phyloP scores from a whole-genome alignment of 805 yeast species.

The Kazachstania kunashirensis region DNA sequence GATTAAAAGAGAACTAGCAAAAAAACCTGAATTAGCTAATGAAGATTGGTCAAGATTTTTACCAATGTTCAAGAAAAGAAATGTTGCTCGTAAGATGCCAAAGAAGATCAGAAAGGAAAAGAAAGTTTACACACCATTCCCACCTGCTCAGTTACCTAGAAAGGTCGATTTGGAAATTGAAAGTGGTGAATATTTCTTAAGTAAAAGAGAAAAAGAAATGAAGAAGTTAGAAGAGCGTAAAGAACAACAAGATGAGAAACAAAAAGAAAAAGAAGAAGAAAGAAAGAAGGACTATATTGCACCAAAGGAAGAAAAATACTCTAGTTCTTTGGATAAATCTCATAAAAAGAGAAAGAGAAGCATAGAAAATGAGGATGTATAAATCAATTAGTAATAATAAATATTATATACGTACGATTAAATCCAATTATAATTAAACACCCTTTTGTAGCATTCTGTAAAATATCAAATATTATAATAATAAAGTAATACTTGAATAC shows the following conservation, averaged over 20 bases:
- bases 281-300: conserved; percentile 74
- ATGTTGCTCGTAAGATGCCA: conserved; percentile 88
- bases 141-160: conserved; percentile 94
- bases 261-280: conserved; percentile 55
- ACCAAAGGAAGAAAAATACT: conserved; percentile 62
- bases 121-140: conserved; percentile 95
- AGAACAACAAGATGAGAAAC: conserved; percentile 64
- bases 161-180: conserved; percentile 95
- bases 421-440: no score
- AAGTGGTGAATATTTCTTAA: conserved; percentile 95
- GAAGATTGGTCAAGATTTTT: conserved; percentile 96
- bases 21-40: conserved; percentile 87
- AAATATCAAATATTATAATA: no score
- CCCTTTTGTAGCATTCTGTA: not conserved
- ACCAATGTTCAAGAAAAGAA: conserved; percentile 93
- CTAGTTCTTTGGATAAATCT: conserved; percentile 3
- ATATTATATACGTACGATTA: not conserved
- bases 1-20: conserved; percentile 92
- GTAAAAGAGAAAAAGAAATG: conserved; percentile 69
- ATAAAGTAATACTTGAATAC: no score
- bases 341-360: conserved; percentile 4
- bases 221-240: conserved; percentile 67
- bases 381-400: not conserved
- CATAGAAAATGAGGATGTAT: not conserved
- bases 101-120: conserved; percentile 48